Base-by-base conservation (phyloP, 1,139 yeast species). In the Candida sp. region DNA sequence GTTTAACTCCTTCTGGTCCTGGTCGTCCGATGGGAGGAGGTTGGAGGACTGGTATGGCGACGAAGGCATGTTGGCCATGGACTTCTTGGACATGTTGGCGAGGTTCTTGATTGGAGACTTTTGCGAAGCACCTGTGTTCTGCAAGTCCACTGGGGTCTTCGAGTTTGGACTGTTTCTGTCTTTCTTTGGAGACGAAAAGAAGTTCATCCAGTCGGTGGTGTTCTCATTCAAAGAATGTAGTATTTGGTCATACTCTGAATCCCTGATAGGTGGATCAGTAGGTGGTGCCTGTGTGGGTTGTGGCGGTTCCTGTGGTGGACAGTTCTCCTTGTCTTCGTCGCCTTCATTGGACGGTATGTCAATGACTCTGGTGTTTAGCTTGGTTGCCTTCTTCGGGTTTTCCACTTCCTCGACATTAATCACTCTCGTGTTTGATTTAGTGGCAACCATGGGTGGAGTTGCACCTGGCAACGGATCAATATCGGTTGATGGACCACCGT, bases 401-500 rank as follows among this genome's bases (percentile, higher is more conserved):
- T 55, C 58, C 25, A 40, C 49, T 34, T 56, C 55, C 26, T 50
- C 52, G 22, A 77, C 51, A 56, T 74, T 76, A 41, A 78, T 78
- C 5, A 78, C 75, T 53, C 81, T 62, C 3, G 83, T 78, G 53
- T 78, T 77, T 25, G 73, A 68, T 57, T 77, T 78, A 5, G 81
- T 75, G 3, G 83, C 83, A 64, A 77, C 67, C 79, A 75, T 75
- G 12, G 83, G 82, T 5, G 81, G 81, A 0, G 81, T 76, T 3
- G 67, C 65, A 5, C 71, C 72, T 3, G 80, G 80, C 46, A 77
- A 63, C 3, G 81, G 81, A 61, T 81, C 85, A 35, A 81, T 79
- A 57, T 81, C 85, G 3, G 85, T 81, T 54, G 80, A 66, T 7
- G 85, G 85, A 0, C 83, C 84, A 26, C 83, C 82, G 53, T 73